Base-by-base conservation (phyloP, 768 basidiomycete genomes). In the Ephemerocybe angulata region DNA sequence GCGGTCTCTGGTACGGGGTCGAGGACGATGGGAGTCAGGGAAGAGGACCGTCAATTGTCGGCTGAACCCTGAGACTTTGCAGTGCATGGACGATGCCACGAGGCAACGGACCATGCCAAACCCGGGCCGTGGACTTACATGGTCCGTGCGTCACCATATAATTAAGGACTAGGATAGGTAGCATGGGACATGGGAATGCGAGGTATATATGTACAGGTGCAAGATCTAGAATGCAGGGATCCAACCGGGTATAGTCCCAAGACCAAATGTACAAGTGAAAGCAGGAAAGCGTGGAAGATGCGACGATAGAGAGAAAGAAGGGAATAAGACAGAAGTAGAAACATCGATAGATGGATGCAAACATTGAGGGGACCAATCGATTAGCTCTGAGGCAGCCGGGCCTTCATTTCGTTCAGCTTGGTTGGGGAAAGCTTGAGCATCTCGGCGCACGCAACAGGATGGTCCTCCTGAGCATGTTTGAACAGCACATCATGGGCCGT, bases 331-430 rank as follows among this genome's bases (percentile, higher is more conserved):
- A 15, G 12, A 17, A 48, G 27, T 17, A 28, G 8, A 8, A 10
- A 30, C 48, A 21, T 5, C 19, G 3, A 12, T 10, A 35, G 27
- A 44, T 44, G 6, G 13, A n/a, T 21, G 2, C 6, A 40, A 40
- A 40, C 38, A 5, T n/a, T n/a, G 13, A 13, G n/a, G 38, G 6
- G 38, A 17, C 38, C n/a, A 15, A 40, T n/a, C 21, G n/a, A n/a
- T 8, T 24, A 5, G 22, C 33, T 5, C 27, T 8, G n/a, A 19
- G 19, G 21, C 53, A 54, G 25, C 37, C 54, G 49, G 21, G 47
- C 47, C 47, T 38, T 55, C 54, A 55, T 55, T 38, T 55, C 54
- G 29, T 31, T 21, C 24, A 55, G 35, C 47, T 50, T 43, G 17
- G 21, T 28, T 31, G 19, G 28, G 21, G 35, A 38, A 40, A 49